Percentiles rank a stretch among this genome's conserved stretches.
Conservation (phyloP, 345 rosid species). For the Lenwebbia sp. region DNA sequence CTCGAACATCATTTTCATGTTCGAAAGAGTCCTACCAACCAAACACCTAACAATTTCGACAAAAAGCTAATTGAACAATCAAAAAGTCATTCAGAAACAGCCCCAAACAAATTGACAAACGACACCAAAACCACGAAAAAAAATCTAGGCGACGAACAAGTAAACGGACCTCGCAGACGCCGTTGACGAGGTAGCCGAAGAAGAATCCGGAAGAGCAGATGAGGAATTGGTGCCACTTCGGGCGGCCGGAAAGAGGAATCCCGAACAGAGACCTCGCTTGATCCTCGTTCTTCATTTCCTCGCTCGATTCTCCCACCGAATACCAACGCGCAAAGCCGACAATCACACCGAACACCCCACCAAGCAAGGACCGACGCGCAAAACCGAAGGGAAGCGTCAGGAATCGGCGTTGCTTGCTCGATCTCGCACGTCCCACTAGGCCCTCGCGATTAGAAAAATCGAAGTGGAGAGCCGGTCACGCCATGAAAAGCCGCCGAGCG, state of each 20-base stretch:
- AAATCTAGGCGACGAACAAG: background rate
- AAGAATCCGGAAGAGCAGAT: constrained; percentile 91
- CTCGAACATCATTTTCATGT: background rate
- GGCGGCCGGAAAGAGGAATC: constrained; percentile 54
- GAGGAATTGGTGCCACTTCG: constrained; percentile 77
- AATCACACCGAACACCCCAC: background rate
- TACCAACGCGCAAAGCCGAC: background rate
- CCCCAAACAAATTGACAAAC: background rate
- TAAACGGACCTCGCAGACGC: constrained; percentile 74
- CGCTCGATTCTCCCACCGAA: background rate
- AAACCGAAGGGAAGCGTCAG: background rate
- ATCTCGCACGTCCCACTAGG: background rate
- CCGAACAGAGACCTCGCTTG: constrained; percentile 59
- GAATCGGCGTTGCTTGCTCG: background rate
- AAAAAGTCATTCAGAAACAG: background rate
- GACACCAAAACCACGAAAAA: background rate
- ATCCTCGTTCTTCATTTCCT: constrained; percentile 54
- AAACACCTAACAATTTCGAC: background rate
- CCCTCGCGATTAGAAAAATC: background rate
- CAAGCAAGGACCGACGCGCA: background rate
- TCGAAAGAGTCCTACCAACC: background rate
- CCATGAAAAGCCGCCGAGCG: background rate
- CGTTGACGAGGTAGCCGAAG: constrained; percentile 93
- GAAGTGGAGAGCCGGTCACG: background rate
- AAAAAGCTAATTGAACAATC: background rate